phyloP scores from a whole-genome alignment of 1,139 yeast species.

The Saccharomycopsis phalli region DNA sequence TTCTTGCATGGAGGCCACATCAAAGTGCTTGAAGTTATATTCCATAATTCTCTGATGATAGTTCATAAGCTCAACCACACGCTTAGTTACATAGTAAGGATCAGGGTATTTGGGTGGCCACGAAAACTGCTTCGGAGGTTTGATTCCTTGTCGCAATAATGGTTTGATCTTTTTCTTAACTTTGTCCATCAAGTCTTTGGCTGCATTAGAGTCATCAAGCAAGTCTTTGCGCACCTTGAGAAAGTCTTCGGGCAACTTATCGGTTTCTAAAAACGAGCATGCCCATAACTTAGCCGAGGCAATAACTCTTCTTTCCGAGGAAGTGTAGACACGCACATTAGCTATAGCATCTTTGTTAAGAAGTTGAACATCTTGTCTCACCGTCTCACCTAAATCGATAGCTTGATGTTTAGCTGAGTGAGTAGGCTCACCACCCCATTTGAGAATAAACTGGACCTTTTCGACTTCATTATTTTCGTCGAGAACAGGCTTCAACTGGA shows the following conservation, averaged over 20 bases:
- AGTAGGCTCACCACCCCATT: constrained; percentile 99
- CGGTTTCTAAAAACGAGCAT: constrained; percentile 66
- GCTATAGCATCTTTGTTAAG: constrained; percentile 77
- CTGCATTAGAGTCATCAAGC: constrained; percentile 95
- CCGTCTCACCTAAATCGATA: constrained; percentile 88
- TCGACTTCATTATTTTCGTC: constrained; percentile 69
- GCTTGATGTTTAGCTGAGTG: constrained; percentile 96
- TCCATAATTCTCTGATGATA: constrained; percentile 82
- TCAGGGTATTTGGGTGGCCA: constrained; percentile 99
- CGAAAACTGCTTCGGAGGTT: constrained; percentile 97
- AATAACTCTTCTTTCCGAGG: constrained; percentile 90
- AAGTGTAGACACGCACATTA: constrained; percentile 79
- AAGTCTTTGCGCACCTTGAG: constrained; percentile 81
- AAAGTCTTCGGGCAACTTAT: constrained; percentile 68
- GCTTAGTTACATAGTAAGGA: constrained; percentile 84
- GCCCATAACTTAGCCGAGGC: constrained; percentile 90
- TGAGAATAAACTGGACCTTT: constrained; percentile 88
- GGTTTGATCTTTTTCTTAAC: constrained; percentile 96
- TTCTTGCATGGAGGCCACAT: constrained; percentile 60
- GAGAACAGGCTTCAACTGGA: constrained; percentile 86
- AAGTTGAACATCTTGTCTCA: constrained; percentile 82
- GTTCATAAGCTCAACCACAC: constrained; percentile 94
- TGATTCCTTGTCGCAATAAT: constrained; percentile 85
- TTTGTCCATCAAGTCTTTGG: constrained; percentile 94
- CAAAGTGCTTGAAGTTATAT: constrained; percentile 61